These are phyloP conservation scores for Pichia ethanolica DNA, from an alignment of 805 yeast genomes.

Conservation along the genomic window DNA sequence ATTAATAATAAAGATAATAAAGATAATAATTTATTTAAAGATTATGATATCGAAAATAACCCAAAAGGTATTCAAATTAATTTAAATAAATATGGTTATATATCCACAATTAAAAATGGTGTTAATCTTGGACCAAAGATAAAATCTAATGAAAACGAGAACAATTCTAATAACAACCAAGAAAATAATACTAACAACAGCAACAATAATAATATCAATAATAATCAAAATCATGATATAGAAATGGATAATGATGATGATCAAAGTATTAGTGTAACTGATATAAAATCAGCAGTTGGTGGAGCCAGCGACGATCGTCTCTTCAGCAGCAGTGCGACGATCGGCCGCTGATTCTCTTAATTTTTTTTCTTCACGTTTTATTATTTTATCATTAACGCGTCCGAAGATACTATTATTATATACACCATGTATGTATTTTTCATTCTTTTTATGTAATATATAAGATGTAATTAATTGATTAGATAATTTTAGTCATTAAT, in stretches of 20 bases:
- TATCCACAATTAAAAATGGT: not conserved
- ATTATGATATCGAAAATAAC: not conserved
- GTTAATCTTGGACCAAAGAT: not conserved
- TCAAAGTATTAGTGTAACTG: not conserved
- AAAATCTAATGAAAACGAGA: too few species aligned
- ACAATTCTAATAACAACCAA: not conserved
- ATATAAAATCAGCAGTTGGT: slow-evolving; percentile 2
- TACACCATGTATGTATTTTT: not conserved
- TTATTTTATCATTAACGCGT: too few species aligned
- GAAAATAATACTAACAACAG: not conserved
- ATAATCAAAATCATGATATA: too few species aligned
- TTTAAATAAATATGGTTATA: not conserved
- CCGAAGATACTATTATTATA: too few species aligned
- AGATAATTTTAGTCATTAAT: too few species aligned
- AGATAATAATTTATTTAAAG: not conserved
- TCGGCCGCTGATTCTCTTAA: not conserved
- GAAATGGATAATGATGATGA: too few species aligned
- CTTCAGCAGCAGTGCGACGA: not conserved
- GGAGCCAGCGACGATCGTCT: slow-evolving; percentile 16
- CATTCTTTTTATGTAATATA: not conserved
- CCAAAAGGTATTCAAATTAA: not conserved
- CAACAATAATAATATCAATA: not conserved
- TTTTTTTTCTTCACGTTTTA: too few species aligned
- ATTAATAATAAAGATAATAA: not conserved
- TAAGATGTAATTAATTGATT: too few species aligned